Evolutionary conservation across 768 basidiomycete genomes (phyloP), one percentile per base, ranked within the genome.

Genomic region (Mycena metata): DNA sequence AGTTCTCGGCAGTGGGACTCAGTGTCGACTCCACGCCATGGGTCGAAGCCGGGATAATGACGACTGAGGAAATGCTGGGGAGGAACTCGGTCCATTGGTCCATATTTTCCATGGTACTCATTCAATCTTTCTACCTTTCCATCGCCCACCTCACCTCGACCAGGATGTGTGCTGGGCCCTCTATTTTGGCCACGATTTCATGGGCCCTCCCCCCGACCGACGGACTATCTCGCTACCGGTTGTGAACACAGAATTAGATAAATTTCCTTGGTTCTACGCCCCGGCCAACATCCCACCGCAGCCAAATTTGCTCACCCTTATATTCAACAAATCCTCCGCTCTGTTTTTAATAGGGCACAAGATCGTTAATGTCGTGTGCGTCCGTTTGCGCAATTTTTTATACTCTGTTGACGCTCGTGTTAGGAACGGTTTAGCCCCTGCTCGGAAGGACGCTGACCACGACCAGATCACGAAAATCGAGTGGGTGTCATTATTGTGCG

Each of bases 111-210:
- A 74, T 79, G 33, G 69, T 73, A 64, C n/a, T n/a, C 15, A 4
- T 10, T 39, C 4, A 15, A 6, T 26, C 17, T 47, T 3, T 41
- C 24, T 6, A 17, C 39, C 35, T 36, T 39, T 39, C 39, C 39
- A 39, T 15, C 39, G 39, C 23, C 17, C 24, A 4, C 39, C 19
- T 23, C 56, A 30, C 5, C 13, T 1, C 30, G 26, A 36, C 56
- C 12, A 72, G 79, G 83, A 84, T 60, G 76, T 81, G 5, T 83
- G 80, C 62, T 84, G 83, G 84, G 81, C 82, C 10, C 76, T 84
- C 0, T 84, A 82, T 50, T 80, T 83, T 60, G 83, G 83, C 13
- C 79, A 83, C n/a, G 81, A 83, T 45, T 83, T 78, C 62, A 77
- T 75, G 49, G 73, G 81, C 6, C 64, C 78, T 10, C 75, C 72